Conservation (phyloP, 1,284 basidiomycete species). For the Pholiota adiposa region DNA sequence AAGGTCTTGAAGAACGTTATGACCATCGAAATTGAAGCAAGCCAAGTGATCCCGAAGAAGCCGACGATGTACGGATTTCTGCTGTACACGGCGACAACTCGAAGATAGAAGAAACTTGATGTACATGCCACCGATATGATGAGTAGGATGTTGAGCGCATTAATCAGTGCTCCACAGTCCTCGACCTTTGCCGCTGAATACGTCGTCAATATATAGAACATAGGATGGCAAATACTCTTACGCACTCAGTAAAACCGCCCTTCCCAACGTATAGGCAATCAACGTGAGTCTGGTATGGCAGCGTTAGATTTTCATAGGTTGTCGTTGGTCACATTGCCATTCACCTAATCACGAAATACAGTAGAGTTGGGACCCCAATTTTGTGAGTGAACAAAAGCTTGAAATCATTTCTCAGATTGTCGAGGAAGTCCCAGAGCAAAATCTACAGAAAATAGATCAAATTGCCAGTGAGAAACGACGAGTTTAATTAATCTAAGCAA, state of each 20-base stretch:
- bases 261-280: conserved; percentile 2
- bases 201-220: background rate
- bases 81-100: conserved; percentile 19
- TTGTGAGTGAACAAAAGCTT: conserved; percentile 6
- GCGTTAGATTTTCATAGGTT: background rate
- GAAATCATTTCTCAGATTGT: conserved; percentile 10
- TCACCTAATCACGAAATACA: conserved; percentile 12
- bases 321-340: background rate
- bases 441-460: background rate
- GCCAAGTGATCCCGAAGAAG: conserved; percentile 19
- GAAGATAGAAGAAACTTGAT: conserved; percentile 19
- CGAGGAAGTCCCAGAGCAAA: conserved; percentile 11
- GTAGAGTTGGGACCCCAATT: conserved; percentile 4
- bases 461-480: background rate
- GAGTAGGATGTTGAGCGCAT: conserved; percentile 3
- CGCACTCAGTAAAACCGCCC: conserved; percentile 9
- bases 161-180: background rate
- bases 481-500: too few species aligned
- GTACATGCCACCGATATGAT: conserved; percentile 1
- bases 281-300: background rate
- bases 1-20: conserved; percentile 12
- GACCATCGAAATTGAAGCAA: conserved; percentile 10
- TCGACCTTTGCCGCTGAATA: conserved; percentile 3
- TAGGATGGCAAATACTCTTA: background rate
- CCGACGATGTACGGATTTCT: conserved; percentile 11